phyloP scores from a whole-genome alignment of 352 stramenopile species.

The Saprolegnia parasitica region DNA sequence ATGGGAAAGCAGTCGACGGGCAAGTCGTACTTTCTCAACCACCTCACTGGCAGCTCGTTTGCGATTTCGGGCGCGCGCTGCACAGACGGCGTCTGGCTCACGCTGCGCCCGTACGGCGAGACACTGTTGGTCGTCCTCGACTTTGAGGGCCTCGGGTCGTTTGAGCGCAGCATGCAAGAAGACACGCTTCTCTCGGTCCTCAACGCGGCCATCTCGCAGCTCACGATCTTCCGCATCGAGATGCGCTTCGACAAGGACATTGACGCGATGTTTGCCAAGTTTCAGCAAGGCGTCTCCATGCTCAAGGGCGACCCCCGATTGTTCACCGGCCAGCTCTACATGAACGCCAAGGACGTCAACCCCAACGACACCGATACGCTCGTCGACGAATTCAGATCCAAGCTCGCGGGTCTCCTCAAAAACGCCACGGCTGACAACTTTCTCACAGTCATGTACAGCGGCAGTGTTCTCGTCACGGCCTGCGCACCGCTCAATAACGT shows the following conservation, averaged over 20 bases:
- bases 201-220: conserved; percentile 62
- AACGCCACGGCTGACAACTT: conserved; percentile 58
- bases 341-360: conserved; percentile 73
- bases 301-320: conserved; percentile 53
- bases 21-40: conserved; percentile 78
- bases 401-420: conserved; percentile 44
- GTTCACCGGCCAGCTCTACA: conserved; percentile 56
- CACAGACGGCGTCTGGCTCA: conserved; percentile 28
- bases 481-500: conserved; percentile 59
- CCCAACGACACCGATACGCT: conserved; percentile 52
- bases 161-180: conserved; percentile 68
- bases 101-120: conserved; percentile 27
- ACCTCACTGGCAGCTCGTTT: conserved; percentile 68
- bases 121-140: conserved; percentile 66
- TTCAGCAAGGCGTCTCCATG: conserved; percentile 60
- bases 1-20: conserved; percentile 64
- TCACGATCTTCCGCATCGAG: conserved; percentile 75
- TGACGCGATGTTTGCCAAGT: conserved; percentile 56
- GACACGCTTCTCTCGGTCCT: conserved; percentile 72
- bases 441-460: conserved; percentile 57
- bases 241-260: conserved; percentile 78
- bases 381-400: conserved; percentile 44
- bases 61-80: conserved; percentile 30
- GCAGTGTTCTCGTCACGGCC: conserved; percentile 52
- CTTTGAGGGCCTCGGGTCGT: conserved; percentile 71